Base-by-base conservation (phyloP, 257 asterid species). In the Orobanche coerulescens region DNA sequence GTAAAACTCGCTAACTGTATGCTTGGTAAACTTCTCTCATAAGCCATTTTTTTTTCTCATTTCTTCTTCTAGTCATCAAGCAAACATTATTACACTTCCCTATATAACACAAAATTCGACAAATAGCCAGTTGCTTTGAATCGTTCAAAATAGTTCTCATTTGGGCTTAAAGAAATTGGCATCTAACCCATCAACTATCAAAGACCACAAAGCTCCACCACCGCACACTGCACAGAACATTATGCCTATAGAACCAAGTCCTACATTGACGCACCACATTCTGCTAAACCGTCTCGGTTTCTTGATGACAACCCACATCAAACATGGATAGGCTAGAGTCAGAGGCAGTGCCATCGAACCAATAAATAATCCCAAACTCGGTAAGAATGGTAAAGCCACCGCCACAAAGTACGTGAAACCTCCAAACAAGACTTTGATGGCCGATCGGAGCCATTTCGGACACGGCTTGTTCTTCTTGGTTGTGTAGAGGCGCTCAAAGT, bases 131-230 rank as follows among this genome's bases (percentile, higher is more conserved):
- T n/a, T n/a, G n/a, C n/a, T n/a, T n/a, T n/a, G n/a, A n/a, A n/a
- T n/a, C n/a, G n/a, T 2, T 26, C 31, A 2, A 26, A 26, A 5
- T 26, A 26, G 31, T 26, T 2, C 3, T 65, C 36, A 57, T 28
- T 39, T 37, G 24, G 96, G 96, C 9, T 57, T 75, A 71, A 85
- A 83, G 81, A 88, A 88, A 60, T 89, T 84, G 10, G 96, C 94
- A 19, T 78, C 67, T 6, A 89, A 68, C n/a, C 81, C 84, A 26
- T 68, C n/a, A 40, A 4, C 72, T n/a, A 79, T 68, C 68, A 90
- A 61, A 52, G 73, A 66, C 92, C 95, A 84, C 10, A 82, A 44
- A 8, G 86, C 85, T 15, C 68, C 78, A 19, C 47, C 67, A 12
- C 33, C 64, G 20, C 75, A 24, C 49, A 71, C 5, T 5, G 68